phyloP scores from a whole-genome alignment of 1,284 basidiomycete genomes.

The Ustilago crameri region DNA sequence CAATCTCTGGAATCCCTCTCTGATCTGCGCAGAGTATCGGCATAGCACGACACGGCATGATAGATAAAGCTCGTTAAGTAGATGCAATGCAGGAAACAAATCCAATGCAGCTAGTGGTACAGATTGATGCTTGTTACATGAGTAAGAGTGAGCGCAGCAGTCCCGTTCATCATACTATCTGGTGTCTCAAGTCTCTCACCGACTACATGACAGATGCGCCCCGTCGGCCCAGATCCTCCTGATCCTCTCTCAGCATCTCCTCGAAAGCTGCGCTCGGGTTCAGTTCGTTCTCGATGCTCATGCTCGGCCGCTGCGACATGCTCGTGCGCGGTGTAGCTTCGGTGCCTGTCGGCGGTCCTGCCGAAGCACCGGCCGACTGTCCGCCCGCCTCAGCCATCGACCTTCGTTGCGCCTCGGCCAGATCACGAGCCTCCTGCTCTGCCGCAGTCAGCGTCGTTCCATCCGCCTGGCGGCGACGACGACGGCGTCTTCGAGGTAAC shows the following conservation, averaged over 20 bases:
- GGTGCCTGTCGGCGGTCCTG: not conserved
- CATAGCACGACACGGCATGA: not conserved
- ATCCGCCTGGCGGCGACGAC: conserved; percentile 52
- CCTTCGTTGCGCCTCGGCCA: conserved; percentile 61
- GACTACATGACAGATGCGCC: conserved; percentile 33
- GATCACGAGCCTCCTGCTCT: conserved; percentile 54
- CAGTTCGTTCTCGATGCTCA: conserved; percentile 44
- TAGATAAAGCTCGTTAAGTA: too few relatives aligned
- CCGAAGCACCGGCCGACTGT: not conserved
- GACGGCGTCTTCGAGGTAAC: conserved; percentile 60
- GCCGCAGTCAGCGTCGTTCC: conserved; percentile 32
- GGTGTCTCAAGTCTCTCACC: too few relatives aligned
- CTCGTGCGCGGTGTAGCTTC: conserved; percentile 25
- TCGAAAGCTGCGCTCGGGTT: conserved; percentile 56
- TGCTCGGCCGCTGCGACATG: conserved; percentile 30
- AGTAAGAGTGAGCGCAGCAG: not conserved
- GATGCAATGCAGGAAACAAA: not conserved
- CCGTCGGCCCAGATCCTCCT: conserved; percentile 34
- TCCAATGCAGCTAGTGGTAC: not conserved
- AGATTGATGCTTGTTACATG: not conserved
- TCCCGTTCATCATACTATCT: not conserved
- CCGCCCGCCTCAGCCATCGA: conserved; percentile 52
- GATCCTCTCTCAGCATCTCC: conserved; percentile 59
- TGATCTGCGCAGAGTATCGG: too few relatives aligned
- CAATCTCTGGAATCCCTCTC: too few relatives aligned